Evolutionary conservation across 2,329 filamentous ascomycete species (phyloP).

Genomic region (Cladosporium austrohemisphaericum): DNA sequence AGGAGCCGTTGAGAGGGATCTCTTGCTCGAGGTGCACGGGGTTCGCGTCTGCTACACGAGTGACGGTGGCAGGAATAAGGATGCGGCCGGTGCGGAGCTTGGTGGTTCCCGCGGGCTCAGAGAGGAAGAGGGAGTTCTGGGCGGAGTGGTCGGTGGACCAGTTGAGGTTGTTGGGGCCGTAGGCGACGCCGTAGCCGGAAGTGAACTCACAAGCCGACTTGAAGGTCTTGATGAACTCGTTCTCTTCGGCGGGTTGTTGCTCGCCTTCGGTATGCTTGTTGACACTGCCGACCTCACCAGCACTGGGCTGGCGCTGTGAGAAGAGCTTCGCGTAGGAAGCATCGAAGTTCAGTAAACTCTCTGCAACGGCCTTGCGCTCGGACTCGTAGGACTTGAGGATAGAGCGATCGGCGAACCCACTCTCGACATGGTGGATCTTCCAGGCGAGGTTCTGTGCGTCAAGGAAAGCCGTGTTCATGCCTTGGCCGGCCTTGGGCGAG

Average conservation of each 20-base stretch:
- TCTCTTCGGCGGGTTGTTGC: slow-evolving; percentile 50
- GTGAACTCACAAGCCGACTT: slow-evolving; percentile 91
- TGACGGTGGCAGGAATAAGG: slow-evolving; percentile 75
- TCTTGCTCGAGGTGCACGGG: slow-evolving; percentile 88
- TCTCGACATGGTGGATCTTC: slow-evolving; percentile 91
- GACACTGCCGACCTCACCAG: slow-evolving; percentile 68
- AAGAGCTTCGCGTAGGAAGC: slow-evolving; percentile 87
- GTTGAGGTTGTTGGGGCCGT: slow-evolving; percentile 77
- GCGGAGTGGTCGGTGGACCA: slow-evolving; percentile 73
- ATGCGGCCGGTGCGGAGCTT: slow-evolving; percentile 71
- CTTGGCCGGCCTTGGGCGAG: slow-evolving; percentile 60
- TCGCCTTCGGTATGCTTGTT: slow-evolving; percentile 45
- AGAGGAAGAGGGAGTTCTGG: slow-evolving; percentile 65
- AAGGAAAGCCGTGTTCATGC: slow-evolving; percentile 59
- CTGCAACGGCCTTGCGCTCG: slow-evolving; percentile 79
- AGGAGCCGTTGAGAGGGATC: slow-evolving; percentile 81
- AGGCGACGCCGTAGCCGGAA: slow-evolving; percentile 84
- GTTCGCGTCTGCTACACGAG: slow-evolving; percentile 82
- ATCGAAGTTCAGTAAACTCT: slow-evolving; percentile 81
- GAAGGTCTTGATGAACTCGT: slow-evolving; percentile 83
- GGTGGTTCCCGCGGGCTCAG: slow-evolving; percentile 49
- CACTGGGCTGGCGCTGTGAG: slow-evolving; percentile 70
- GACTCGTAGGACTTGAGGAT: slow-evolving; percentile 81
- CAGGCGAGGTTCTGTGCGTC: slow-evolving; percentile 83
- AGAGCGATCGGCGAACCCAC: slow-evolving; percentile 70